Conservation (phyloP, 2,329 filamentous ascomycete species). For the Colletotrichum noveboracense region DNA sequence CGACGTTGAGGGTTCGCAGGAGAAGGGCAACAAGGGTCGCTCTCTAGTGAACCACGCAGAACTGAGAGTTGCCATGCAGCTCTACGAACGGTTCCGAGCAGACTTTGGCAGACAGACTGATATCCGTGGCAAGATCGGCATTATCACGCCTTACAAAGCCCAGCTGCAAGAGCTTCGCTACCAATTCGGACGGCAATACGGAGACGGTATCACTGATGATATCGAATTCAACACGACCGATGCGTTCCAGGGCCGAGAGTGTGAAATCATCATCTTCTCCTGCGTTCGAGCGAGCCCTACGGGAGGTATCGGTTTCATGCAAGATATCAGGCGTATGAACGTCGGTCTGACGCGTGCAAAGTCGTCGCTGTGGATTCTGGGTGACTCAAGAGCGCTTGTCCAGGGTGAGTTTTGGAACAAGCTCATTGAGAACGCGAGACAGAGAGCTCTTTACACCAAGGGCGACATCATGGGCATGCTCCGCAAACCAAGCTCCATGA, state of each 20-base stretch:
- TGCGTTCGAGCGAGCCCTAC: conserved; percentile 93
- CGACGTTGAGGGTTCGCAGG: conserved; percentile 88
- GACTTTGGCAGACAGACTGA: conserved; percentile 71
- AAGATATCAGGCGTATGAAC: conserved; percentile 98
- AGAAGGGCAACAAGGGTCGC: conserved; percentile 80
- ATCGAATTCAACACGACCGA: conserved; percentile 99
- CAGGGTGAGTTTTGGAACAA: conserved; percentile 92
- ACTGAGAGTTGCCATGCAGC: conserved; percentile 81
- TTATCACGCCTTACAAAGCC: conserved; percentile 98
- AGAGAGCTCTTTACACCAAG: conserved; percentile 76
- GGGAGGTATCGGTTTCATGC: conserved; percentile 97
- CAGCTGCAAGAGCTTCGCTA: conserved; percentile 82
- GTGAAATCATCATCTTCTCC: conserved; percentile 98
- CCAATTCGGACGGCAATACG: conserved; percentile 76
- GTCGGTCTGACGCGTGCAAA: conserved; percentile 97
- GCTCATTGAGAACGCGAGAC: conserved; percentile 81
- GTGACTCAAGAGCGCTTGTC: conserved; percentile 84
- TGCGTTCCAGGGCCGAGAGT: conserved; percentile 95
- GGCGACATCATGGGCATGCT: conserved; percentile 62
- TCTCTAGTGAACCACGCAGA: conserved; percentile 91
- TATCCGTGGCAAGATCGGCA: conserved; percentile 84
- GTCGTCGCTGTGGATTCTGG: conserved; percentile 94
- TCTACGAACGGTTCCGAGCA: conserved; percentile 79
- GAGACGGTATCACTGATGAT: conserved; percentile 73
- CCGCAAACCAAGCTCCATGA: conserved; percentile 43